Evolutionary conservation across 1,284 basidiomycete species (phyloP), one percentile per base, ranked within the genome.

Genomic region (Microbotryum intermedium): DNA sequence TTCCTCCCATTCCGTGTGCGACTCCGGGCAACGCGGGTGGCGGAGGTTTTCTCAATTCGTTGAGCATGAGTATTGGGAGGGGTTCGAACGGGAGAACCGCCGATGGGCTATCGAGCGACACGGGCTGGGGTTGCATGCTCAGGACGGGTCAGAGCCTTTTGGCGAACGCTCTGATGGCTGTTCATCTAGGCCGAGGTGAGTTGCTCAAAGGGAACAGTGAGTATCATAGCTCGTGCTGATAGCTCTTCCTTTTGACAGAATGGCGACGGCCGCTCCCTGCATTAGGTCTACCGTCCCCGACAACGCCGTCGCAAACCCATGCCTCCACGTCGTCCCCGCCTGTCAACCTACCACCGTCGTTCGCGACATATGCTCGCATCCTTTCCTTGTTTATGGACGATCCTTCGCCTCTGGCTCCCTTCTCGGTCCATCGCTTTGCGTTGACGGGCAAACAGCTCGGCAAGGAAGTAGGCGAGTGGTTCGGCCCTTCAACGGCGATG

Each of bases 61-160:
- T 71, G 28, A 68, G 67, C 30, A 74, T 64, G 77, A 80, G 56
- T 76, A 76, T 70, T 48, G 73, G 72, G 53, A 74, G 76, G 72
- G 56, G 72, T 80, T 77, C 51, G 30, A 73, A 79, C 1, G 81
- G 80, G 42, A 23, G 56, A 67, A 61, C 57, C 21, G 72, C 88
- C 71, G 85, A 85, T 69, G 87, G 86, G 0, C 86, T 90, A 82
- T 90, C 86, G n/a, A 88, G 83, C 67, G 94, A 98, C 77, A 80
- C 90, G 0, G 94, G 94, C 0, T 98, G 94, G 94, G 94, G 94
- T 0, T 98, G 94, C 75, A 97, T 98, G 94, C 75, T 97, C 29
- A 78, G 94, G 26, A 97, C 94, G 0, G 93, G 92, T 0, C 94
- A 97, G 76, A 89, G 87, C 69, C 73, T 98, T 63, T 79, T 98